Evolutionary conservation across 805 yeast species (phyloP).

Genomic region (Nakazawaea anatomiae): DNA sequence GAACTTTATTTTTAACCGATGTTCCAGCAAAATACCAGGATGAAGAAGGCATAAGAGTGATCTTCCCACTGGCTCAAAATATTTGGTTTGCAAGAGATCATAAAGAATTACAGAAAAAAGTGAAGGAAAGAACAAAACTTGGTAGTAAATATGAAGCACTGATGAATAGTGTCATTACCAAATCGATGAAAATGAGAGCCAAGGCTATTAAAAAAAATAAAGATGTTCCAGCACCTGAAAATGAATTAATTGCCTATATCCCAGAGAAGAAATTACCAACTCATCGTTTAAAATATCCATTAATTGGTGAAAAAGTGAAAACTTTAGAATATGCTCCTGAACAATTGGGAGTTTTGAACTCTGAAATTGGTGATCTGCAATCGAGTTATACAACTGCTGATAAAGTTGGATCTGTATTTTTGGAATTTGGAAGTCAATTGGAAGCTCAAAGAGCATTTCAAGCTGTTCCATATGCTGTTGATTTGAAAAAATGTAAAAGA

Average conservation of each 20-base stretch:
- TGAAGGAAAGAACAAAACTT: slow-evolving; percentile 59
- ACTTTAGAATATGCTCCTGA: slow-evolving; percentile 71
- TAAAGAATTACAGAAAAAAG: slow-evolving; percentile 46
- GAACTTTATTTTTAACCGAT: slow-evolving; percentile 70
- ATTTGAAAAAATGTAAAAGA: slow-evolving; percentile 39
- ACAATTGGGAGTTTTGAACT: slow-evolving; percentile 62
- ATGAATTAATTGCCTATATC: slow-evolving; percentile 57
- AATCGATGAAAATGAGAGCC: slow-evolving; percentile 49
- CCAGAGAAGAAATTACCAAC: slow-evolving; percentile 76
- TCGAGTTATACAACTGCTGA: slow-evolving; percentile 41
- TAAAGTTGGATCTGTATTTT: slow-evolving; percentile 63
- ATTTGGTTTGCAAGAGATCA: slow-evolving; percentile 63
- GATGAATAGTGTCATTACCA: slow-evolving; percentile 52
- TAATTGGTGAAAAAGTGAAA: slow-evolving; percentile 79
- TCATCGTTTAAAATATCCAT: slow-evolving; percentile 57
- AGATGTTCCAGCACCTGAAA: slow-evolving; percentile 48
- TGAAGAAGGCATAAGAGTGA: slow-evolving; percentile 45
- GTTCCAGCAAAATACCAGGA: slow-evolving; percentile 43
- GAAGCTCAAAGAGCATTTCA: slow-evolving; percentile 89
- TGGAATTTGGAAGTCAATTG: slow-evolving; percentile 77
- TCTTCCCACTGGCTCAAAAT: slow-evolving; percentile 58
- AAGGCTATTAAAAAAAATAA: slow-evolving; percentile 55
- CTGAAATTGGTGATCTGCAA: slow-evolving; percentile 57
- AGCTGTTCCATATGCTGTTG: slow-evolving; percentile 53
- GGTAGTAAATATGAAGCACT: slow-evolving; percentile 58